Conservation (phyloP, 108 stramenopile genomes). For the Cyclotella baltica region DNA sequence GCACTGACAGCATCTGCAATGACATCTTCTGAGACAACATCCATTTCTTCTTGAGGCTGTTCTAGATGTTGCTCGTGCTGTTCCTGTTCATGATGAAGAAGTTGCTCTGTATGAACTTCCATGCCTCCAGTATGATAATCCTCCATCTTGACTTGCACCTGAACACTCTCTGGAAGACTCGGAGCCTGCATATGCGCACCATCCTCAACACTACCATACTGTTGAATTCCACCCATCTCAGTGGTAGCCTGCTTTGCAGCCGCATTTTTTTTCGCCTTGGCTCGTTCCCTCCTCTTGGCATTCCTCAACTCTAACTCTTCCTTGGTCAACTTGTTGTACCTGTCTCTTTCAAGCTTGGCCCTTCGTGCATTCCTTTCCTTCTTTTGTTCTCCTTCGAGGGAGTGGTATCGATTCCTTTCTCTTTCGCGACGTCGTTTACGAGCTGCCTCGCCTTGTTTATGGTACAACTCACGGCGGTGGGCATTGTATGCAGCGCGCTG, state of each 20-base stretch:
- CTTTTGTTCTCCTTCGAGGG: constrained; percentile 59
- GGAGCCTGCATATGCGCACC: background rate
- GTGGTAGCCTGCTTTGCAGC: background rate
- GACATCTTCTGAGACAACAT: constrained; percentile 11
- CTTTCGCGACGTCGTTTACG: constrained; percentile 78
- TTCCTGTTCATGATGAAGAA: background rate
- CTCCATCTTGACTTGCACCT: background rate
- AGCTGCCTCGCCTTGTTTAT: constrained; percentile 73
- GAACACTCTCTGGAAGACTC: background rate
- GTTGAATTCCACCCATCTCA: background rate
- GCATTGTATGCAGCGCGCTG: constrained; percentile 83
- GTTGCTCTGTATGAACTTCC: too few relatives aligned
- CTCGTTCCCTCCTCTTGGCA: constrained; percentile 77
- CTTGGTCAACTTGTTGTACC: constrained; percentile 76
- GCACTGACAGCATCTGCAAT: constrained; percentile 32
- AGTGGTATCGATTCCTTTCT: constrained; percentile 79
- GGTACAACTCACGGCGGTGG: constrained; percentile 86
- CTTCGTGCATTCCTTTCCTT: constrained; percentile 77
- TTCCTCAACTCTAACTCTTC: constrained; percentile 77
- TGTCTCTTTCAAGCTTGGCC: constrained; percentile 83
- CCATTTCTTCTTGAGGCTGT: background rate
- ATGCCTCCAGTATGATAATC: too few relatives aligned
- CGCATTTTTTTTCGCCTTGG: constrained; percentile 55
- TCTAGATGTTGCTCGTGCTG: background rate
- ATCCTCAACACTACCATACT: background rate